Conservation (phyloP, 148 eudicot species). For the Silene latifolia region DNA sequence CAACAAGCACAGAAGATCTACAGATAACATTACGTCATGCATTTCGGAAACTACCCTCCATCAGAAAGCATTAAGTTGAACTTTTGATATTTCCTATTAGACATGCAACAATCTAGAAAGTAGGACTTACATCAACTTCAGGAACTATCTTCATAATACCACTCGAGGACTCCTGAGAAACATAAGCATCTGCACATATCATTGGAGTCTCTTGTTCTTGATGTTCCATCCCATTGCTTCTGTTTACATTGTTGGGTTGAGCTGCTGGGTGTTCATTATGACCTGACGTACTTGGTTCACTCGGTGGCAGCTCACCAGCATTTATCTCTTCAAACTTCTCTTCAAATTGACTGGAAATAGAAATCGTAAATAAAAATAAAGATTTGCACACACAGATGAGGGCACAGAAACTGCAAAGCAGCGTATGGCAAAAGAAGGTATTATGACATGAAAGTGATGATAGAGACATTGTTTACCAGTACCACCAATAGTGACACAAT, state of each 20-base stretch:
- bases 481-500: not conserved
- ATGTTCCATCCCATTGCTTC: conserved; percentile 34
- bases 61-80: not conserved
- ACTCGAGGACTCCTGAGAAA: conserved; percentile 61
- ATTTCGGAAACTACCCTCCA: not conserved
- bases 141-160: conserved; percentile 96
- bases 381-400: not conserved
- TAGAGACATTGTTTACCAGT: not conserved
- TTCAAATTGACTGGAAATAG: conserved; percentile 73
- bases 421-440: not conserved
- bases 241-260: conserved; percentile 27
- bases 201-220: conserved; percentile 42
- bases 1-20: not conserved
- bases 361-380: not conserved
- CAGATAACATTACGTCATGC: not conserved
- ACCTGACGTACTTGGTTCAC: conserved; percentile 46
- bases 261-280: conserved; percentile 32
- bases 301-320: conserved; percentile 54
- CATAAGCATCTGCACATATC: conserved; percentile 46
- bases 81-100: not conserved
- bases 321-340: conserved; percentile 85
- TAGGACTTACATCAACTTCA: conserved; percentile 79
- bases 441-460: not conserved
- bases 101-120: conserved; percentile 12
- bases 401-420: not conserved